Evolutionary conservation across 2,329 filamentous ascomycete genomes (phyloP), one percentile per base, ranked within the genome.

Genomic region (Penicillium janthinellum): DNA sequence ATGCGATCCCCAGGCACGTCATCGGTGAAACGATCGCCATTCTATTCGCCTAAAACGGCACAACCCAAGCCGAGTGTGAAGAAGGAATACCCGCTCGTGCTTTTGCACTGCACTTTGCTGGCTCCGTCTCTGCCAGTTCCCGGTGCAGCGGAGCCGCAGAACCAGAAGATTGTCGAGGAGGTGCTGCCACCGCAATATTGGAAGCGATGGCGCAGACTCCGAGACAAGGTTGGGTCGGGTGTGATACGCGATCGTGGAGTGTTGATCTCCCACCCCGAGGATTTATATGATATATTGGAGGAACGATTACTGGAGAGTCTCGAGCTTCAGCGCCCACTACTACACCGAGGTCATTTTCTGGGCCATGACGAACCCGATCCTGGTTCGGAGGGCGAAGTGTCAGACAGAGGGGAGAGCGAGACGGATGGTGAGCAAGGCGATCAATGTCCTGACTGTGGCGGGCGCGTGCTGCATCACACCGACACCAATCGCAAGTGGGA

Each of bases 231-330:
- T 42, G 75, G 71, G 0, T 82, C 83, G 4, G 81, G 82, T 2
- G 81, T 85, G 39, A 74, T 88, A n/a, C 79, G 83, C 71, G 77
- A 83, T 44, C 78, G 86, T 14, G 86, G 84, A 0, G 77, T 88
- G 15, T 75, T 88, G 57, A 85, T 88, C n/a, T 82, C 84, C 0
- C 86, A 88, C 69, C 86, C 86, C 1, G 76, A 82, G 59, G 85
- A 86, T 53, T 82, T 87, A 58, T 88, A 87, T 65, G 86, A 87
- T 56, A 67, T 88, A 35, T 77, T 88, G 2, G 86, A 88, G 69
- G 86, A 88, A 67, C 77, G 85, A 39, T 74, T 88, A 7, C 66
- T 88, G 37, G 85, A 88, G 67, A 85, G 82, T 48, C 66, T 88
- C 55, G 85, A 87, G 60, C 73, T 88, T 20, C 80, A 81, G 62